Conservation (phyloP, 768 basidiomycete genomes). For the Lactarius psammicola region DNA sequence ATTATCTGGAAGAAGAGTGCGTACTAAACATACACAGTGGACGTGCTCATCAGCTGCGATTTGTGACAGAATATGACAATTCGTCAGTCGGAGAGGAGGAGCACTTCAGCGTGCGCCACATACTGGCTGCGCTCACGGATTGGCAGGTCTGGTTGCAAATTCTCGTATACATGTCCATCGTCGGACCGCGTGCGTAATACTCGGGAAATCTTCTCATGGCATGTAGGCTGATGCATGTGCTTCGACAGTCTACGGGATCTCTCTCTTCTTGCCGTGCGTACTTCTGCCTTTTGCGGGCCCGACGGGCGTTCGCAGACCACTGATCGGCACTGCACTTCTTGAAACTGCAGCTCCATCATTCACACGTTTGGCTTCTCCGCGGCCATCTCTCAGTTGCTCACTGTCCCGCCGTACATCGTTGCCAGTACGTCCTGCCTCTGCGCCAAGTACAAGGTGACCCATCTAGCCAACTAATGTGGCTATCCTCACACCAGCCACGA, state of each 20-base stretch:
- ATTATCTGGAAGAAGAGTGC: conserved; percentile 56
- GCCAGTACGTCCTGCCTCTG: conserved; percentile 47
- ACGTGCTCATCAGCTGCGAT: background rate
- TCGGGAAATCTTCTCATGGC: background rate
- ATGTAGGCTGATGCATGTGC: background rate
- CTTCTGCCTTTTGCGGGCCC: background rate
- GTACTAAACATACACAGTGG: conserved; percentile 15
- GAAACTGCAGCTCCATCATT: conserved; percentile 11
- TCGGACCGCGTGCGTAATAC: conserved; percentile 53
- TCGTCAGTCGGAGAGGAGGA: conserved; percentile 62
- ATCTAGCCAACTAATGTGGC: background rate
- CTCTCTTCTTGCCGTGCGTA: conserved; percentile 66
- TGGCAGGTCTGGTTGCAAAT: conserved; percentile 70
- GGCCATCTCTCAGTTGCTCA: conserved; percentile 56
- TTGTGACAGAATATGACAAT: conserved; percentile 49
- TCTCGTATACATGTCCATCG: conserved; percentile 56
- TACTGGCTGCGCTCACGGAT: conserved; percentile 53
- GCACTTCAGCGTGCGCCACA: conserved; percentile 51
- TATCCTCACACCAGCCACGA: conserved; percentile 43
- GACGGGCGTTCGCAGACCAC: background rate
- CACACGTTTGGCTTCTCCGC: conserved; percentile 53
- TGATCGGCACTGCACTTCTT: background rate
- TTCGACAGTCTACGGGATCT: conserved; percentile 60
- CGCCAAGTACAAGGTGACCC: background rate
- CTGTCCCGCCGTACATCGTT: conserved; percentile 63